A percentile compares a stretch with the other conserved stretches of the same genome.
phyloP scores from a whole-genome alignment of 2,329 filamentous ascomycete species.

The Phaeoacremonium minimum region DNA sequence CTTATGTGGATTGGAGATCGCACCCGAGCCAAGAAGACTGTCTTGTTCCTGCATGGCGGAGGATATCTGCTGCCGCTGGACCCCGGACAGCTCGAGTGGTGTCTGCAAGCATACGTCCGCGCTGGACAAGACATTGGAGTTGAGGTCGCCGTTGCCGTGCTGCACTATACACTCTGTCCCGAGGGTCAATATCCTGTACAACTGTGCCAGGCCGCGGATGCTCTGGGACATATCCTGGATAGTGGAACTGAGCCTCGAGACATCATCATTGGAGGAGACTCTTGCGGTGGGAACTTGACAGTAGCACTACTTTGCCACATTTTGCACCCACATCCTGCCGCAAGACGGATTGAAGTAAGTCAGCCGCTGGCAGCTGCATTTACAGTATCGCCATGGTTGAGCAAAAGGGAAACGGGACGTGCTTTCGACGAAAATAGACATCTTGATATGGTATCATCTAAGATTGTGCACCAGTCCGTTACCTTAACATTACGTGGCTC shows the following conservation, averaged over 20 bases:
- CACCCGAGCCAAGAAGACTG: constrained; percentile 17
- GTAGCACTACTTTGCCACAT: constrained; percentile 25
- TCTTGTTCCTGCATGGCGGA: constrained; percentile 23
- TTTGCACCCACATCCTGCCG: constrained; percentile 21
- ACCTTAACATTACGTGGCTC: not conserved
- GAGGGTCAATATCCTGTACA: constrained; percentile 23
- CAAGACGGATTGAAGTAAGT: constrained; percentile 13
- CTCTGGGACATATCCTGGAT: constrained; percentile 21
- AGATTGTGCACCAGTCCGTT: not conserved
- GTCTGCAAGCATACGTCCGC: constrained; percentile 19
- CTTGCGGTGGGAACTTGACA: constrained; percentile 28
- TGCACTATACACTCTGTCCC: constrained; percentile 28
- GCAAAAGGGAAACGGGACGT: not conserved
- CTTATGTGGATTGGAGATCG: constrained; percentile 22
- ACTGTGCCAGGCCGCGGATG: constrained; percentile 23
- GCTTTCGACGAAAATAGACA: constrained; percentile 2
- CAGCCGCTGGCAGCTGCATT: constrained; percentile 24
- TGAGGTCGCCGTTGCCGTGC: constrained; percentile 14
- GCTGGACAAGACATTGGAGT: constrained; percentile 11
- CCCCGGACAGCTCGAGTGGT: constrained; percentile 18
- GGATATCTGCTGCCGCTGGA: constrained; percentile 16
- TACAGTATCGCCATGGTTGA: constrained; percentile 13
- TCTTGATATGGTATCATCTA: constrained; percentile 3
- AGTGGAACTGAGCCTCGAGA: constrained; percentile 21
- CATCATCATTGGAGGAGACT: constrained; percentile 30